Percentiles rank a stretch among this genome's conserved stretches.
These are phyloP conservation scores for Russula lepida DNA, from an alignment of 768 basidiomycete genomes.

Conservation along the genomic window DNA sequence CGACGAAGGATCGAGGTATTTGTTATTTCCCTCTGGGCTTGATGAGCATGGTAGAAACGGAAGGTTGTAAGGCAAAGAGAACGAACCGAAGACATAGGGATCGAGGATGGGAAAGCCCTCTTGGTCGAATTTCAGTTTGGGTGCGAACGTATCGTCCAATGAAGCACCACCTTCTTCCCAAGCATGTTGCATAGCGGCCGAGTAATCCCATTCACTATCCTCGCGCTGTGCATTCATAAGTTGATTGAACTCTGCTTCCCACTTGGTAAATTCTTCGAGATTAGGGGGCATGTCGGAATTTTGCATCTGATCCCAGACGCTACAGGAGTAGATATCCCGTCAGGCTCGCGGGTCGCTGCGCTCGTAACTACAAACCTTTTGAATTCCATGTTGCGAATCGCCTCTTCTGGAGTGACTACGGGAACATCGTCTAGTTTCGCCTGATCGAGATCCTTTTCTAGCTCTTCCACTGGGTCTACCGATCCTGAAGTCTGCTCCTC, in stretches of 20 bases:
- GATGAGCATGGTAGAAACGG: constrained; percentile 2
- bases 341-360: neutral
- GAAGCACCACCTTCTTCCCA: constrained; percentile 35
- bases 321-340: constrained; percentile 24
- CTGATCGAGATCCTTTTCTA: constrained; percentile 33
- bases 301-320: constrained; percentile 56
- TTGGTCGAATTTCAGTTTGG: constrained; percentile 46
- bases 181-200: constrained; percentile 49
- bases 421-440: constrained; percentile 20
- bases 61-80: neutral
- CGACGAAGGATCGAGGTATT: constrained; percentile 48
- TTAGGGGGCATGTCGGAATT: constrained; percentile 50
- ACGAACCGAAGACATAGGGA: constrained; percentile 71
- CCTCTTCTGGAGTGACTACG: constrained; percentile 12
- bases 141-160: constrained; percentile 28
- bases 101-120: constrained; percentile 71
- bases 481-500: constrained; percentile 23
- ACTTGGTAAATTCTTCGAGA: constrained; percentile 59
- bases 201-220: constrained; percentile 45
- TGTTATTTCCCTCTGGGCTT: constrained; percentile 60
- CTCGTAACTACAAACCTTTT: constrained; percentile 38
- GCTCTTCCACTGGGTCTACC: constrained; percentile 39
- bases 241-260: constrained; percentile 80
- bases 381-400: constrained; percentile 34
- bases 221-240: constrained; percentile 63